Base-by-base conservation (phyloP, 805 yeast species). In the Hanseniaspora mollemarum region DNA sequence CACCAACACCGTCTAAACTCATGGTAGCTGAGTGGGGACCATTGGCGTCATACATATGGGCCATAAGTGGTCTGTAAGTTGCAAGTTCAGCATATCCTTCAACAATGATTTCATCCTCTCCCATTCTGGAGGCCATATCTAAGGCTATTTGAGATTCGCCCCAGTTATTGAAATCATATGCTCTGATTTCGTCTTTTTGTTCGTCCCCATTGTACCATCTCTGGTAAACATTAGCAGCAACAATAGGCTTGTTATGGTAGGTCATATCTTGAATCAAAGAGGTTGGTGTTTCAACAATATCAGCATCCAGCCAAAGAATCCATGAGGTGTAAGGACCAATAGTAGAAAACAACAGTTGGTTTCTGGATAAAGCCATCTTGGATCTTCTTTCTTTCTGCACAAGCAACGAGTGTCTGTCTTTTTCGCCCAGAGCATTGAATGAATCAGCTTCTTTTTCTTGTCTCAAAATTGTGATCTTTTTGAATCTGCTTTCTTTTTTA, bases 151-250 rank as follows among this genome's bases (percentile, higher is more conserved):
- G 90, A 57, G 78, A 75, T 63, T 84, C 92, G 32, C 80, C 82
- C 99, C 99, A 92, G 66, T 92, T 90, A 70, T 92, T 92, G 72
- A 74, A 90, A 66, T 92, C 98, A 63, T 92, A 92, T 5, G 97
- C 92, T 59, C 97, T 75, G 55, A 83, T 79, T 24, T 75, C 68
- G 12, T 68, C 63, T 52, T 74, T 69, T 55, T 77, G 70, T 54
- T 78, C 75, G 21, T 76, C 77, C 39, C 75, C 71, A 58, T 86
- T 82, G 49, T 59, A 71, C 65, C 69, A 88, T 59, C 94, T 71
- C 71, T 92, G 98, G 67, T 78, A 92, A 58, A 94, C 94, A 66
- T 92, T 92, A 21, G 97, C 96, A 1, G 92, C 83, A 26, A 92
- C 66, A 10, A 92, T 83, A 3, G 95, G 87, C 64, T 83, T 86